Percentiles rank a stretch among this genome's conserved stretches.
phyloP scores from a whole-genome alignment of 2,329 filamentous ascomycete genomes.

The Aureobasidium zeae region DNA sequence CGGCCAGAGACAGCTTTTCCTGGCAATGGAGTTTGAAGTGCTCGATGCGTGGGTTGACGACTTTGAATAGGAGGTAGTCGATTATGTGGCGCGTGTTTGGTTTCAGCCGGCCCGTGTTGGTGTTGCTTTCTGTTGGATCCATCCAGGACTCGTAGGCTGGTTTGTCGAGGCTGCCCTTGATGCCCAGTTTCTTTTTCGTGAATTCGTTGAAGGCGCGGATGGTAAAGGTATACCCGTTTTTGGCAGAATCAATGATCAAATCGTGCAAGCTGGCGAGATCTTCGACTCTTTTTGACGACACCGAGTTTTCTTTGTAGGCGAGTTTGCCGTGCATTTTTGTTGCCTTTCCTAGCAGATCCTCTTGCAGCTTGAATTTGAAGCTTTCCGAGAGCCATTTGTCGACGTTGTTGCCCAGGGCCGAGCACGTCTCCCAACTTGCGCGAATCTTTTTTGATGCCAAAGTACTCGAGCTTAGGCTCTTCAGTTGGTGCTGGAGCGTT shows the following conservation, averaged over 20 bases:
- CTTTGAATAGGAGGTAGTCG: slow-evolving; percentile 43
- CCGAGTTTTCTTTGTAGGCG: slow-evolving; percentile 42
- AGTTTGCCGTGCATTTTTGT: slow-evolving; percentile 56
- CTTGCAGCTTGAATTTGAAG: slow-evolving; percentile 50
- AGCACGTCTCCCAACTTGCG: slow-evolving; percentile 41
- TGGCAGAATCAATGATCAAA: slow-evolving; percentile 37
- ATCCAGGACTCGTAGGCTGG: slow-evolving; percentile 29
- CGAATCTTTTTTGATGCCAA: slow-evolving; percentile 44
- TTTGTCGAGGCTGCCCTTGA: slow-evolving; percentile 37
- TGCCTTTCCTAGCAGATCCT: slow-evolving; percentile 51
- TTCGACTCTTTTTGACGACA: slow-evolving; percentile 23
- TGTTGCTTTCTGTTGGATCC: slow-evolving; percentile 17
- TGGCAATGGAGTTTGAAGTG: slow-evolving; percentile 18
- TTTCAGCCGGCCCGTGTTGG: neutral
- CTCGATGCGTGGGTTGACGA: slow-evolving; percentile 21
- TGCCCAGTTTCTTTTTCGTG: slow-evolving; percentile 44
- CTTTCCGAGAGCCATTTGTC: slow-evolving; percentile 43
- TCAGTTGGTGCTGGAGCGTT: slow-evolving; percentile 46
- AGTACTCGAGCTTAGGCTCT: slow-evolving; percentile 38
- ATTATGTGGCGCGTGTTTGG: slow-evolving; percentile 43
- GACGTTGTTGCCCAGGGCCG: slow-evolving; percentile 26
- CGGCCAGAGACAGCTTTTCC: neutral
- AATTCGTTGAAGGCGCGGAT: slow-evolving; percentile 39
- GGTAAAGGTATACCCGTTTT: slow-evolving; percentile 42
- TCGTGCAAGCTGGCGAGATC: slow-evolving; percentile 29